Evolutionary conservation across 2,329 filamentous ascomycete genomes (phyloP), one percentile per base, ranked within the genome.

Genomic region (Leptodontidium sp.): DNA sequence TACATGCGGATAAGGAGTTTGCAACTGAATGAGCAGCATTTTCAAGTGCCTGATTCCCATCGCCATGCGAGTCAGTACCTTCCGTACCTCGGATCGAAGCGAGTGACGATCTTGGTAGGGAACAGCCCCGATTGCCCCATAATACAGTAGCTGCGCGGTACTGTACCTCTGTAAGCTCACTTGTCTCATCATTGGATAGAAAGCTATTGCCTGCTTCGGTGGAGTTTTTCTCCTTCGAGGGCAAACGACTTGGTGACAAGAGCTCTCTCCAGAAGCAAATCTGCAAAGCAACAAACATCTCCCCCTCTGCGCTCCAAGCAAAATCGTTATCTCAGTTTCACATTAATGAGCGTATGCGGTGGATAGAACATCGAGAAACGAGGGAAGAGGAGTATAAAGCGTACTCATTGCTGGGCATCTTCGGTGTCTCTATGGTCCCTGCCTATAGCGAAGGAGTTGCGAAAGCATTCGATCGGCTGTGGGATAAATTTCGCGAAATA

Each of bases 371-470:
- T 29, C 49, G 49, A 26, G 32, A 64, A 29, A 64, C 47, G 17
- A 17, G n/a, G 7, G 3, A 58, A 49, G 49, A 64, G n/a, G 47
- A 64, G 11, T 17, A 64, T 21, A 65, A 58, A 58, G 63, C 63
- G 21, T 65, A 65, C 43, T 58, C 38, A 35, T 49, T 32, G 21
- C 21, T 21, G 21, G 21, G 21, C 21, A 21, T 21, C 21, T 21
- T 21, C 21, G 21, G 21, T 21, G 24, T 53, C 24, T 53, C 11
- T 29, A 53, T 53, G 24, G 4, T 17, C 26, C 12, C 12, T 53
- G 24, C 24, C 8, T 53, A 53, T 53, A 14, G 12, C 7, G 8
- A 53, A 32, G 50, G 24, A 32, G 26, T 53, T 9, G 50, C 50
- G 24, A 53, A 53, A 29, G 50, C 12, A 53, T 53, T 53, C 26